Conservation (phyloP, 2,329 filamentous ascomycete species). For the Emmonsiellopsis sp. region DNA sequence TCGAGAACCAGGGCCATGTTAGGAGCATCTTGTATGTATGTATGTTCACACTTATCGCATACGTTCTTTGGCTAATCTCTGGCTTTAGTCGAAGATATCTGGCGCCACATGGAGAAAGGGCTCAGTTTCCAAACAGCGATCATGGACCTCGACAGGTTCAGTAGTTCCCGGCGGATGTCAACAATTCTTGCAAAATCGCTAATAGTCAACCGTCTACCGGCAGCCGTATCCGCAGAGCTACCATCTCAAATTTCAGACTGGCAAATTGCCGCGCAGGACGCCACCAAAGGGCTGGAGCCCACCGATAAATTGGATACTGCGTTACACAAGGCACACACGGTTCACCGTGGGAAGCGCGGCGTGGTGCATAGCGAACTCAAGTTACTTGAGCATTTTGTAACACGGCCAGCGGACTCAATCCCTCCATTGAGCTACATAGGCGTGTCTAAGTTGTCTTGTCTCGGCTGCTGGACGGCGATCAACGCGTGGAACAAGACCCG, state of each 20-base stretch:
- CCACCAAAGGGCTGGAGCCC: background rate
- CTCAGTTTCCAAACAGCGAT: background rate
- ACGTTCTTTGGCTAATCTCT: conserved; percentile 6
- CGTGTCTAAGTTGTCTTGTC: background rate
- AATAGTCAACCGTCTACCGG: background rate
- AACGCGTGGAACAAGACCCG: background rate
- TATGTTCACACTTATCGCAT: background rate
- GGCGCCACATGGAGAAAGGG: background rate
- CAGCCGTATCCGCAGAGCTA: background rate
- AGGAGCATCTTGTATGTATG: background rate
- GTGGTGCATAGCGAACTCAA: background rate
- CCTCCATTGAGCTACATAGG: background rate
- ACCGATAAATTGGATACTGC: background rate
- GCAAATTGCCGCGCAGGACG: background rate
- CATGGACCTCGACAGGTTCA: background rate
- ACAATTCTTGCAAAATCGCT: background rate
- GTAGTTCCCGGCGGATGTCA: background rate
- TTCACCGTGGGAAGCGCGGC: background rate
- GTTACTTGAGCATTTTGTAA: background rate
- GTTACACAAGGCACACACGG: background rate
- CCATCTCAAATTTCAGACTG: background rate
- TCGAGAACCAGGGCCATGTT: background rate
- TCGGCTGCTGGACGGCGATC: background rate
- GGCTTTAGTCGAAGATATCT: background rate
- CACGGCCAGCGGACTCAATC: background rate